phyloP scores from a whole-genome alignment of 345 rosid genomes.

The Arabidopsis thaliana region TAIR10.1 NC_003070.9:19949001-19949500 shows the following conservation, averaged over 20 bases:
- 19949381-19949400: constrained; percentile 61
- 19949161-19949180: constrained; percentile 48
- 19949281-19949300: constrained; percentile 67
- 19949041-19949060: constrained; percentile 67
- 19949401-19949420: constrained; percentile 73
- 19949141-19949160: neutral
- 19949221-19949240: constrained; percentile 52
- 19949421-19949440: constrained; percentile 84
- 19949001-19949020: constrained; percentile 1
- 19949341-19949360: constrained; percentile 42
- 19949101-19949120: constrained; percentile 34
- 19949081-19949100: constrained; percentile 51
- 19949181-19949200: constrained; percentile 78
- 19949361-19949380: constrained; percentile 43
- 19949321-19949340: neutral
- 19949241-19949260: constrained; percentile 52
- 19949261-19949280: constrained; percentile 47
- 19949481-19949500: constrained; percentile 68
- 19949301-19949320: constrained; percentile 68
- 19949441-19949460: constrained; percentile 63
- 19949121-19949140: constrained; percentile 19
- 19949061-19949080: constrained; percentile 73
- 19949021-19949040: constrained; percentile 11
- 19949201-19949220: constrained; percentile 52
- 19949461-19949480: constrained; percentile 86